These are phyloP conservation scores for Balamuthia mandrillaris DNA, from an alignment of 208 protist species.

Conservation along the genomic window DNA sequence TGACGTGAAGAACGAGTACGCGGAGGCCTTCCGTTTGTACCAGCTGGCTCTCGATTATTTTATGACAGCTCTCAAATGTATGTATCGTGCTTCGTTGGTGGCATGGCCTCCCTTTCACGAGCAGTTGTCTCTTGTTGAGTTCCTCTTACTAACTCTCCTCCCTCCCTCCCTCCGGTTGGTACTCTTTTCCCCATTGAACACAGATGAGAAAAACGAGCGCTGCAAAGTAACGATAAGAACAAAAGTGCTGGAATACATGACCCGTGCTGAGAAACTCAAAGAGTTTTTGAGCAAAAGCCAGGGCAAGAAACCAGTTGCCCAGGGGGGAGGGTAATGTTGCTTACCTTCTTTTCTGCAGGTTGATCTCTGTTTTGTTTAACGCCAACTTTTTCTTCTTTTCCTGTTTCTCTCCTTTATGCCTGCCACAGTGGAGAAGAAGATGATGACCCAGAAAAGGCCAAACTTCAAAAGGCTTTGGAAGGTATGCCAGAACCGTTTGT, in stretches of 20 bases:
- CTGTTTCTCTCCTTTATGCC: neutral
- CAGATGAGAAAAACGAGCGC: constrained; percentile 89
- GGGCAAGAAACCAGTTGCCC: constrained; percentile 65
- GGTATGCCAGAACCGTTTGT: neutral
- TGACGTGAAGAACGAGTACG: constrained; percentile 88
- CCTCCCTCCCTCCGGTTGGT: neutral
- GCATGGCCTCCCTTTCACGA: neutral
- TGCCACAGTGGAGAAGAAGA: constrained; percentile 66
- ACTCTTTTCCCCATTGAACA: constrained; percentile 41
- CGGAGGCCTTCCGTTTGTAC: constrained; percentile 88
- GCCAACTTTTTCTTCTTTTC: neutral
- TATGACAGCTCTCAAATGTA: constrained; percentile 89
- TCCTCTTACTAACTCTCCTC: neutral
- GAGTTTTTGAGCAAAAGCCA: constrained; percentile 82
- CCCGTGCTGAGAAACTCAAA: constrained; percentile 92
- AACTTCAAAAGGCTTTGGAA: constrained; percentile 79
- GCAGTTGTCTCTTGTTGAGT: neutral
- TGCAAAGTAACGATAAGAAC: constrained; percentile 75
- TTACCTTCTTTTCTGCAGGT: neutral
- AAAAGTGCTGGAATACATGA: constrained; percentile 86
- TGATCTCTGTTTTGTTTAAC: neutral
- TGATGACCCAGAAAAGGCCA: constrained; percentile 82
- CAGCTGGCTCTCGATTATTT: constrained; percentile 90
- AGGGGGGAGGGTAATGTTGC: neutral
- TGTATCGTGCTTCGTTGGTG: neutral